Percentiles rank a stretch among this genome's conserved stretches.
phyloP scores from a whole-genome alignment of 495 filamentous ascomycete species.

The Aspergillus baeticus region DNA sequence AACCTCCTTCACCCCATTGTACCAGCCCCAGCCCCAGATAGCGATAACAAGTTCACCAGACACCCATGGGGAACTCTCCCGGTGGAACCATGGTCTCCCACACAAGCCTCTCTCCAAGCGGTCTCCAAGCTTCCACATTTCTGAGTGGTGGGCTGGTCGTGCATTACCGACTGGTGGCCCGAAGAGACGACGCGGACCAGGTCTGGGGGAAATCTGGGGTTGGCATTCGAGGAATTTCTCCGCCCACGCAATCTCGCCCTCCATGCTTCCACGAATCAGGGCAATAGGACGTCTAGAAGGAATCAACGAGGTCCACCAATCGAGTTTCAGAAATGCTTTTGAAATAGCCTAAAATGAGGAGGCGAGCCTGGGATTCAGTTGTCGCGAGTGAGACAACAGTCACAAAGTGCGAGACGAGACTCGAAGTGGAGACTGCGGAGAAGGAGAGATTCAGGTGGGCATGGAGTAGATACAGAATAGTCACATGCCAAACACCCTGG shows the following conservation, averaged over 20 bases:
- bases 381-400: no score
- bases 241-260: conserved; percentile 16
- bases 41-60: conserved; percentile 12
- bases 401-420: no score
- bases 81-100: conserved; percentile 21
- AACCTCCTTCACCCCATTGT: conserved; percentile 5
- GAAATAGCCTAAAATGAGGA: no score
- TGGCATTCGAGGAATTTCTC: conserved; percentile 39
- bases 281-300: conserved; percentile 18
- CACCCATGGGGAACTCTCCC: conserved; percentile 13
- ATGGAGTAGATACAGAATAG: no score
- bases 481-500: no score
- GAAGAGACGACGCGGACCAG: neutral
- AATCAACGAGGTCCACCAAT: conserved; percentile 35
- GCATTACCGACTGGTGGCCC: conserved; percentile 7
- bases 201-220: conserved; percentile 29
- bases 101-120: conserved; percentile 13
- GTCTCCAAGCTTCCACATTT: conserved; percentile 16
- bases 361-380: no score
- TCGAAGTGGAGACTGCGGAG: no score
- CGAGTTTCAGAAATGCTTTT: neutral
- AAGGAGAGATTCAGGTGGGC: no score
- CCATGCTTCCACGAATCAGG: conserved; percentile 40
- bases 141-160: conserved; percentile 34
- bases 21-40: conserved; percentile 8